Conservation (phyloP, 805 yeast genomes). For the Cyberlindnera maritima region DNA sequence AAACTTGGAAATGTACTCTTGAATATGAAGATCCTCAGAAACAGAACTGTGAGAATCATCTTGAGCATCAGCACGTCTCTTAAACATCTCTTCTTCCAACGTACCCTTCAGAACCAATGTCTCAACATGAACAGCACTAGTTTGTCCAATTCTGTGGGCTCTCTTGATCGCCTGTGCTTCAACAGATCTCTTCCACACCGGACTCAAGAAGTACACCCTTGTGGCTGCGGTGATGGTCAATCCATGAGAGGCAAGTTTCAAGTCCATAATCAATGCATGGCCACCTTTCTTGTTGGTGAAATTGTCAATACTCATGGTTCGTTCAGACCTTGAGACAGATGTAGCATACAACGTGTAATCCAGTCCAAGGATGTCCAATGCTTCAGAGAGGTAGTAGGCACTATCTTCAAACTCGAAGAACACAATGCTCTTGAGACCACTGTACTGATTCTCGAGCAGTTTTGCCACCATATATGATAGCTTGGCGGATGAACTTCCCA, state of each 20-base stretch:
- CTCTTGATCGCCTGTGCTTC: constrained; percentile 79
- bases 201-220: constrained; percentile 65
- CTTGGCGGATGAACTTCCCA: constrained; percentile 67
- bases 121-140: constrained; percentile 62
- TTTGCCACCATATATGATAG: constrained; percentile 57
- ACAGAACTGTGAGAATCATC: constrained; percentile 35
- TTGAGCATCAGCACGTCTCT: constrained; percentile 27
- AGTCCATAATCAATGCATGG: constrained; percentile 60
- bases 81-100: constrained; percentile 66
- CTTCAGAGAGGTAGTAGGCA: constrained; percentile 65
- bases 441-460: constrained; percentile 48
- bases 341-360: constrained; percentile 64
- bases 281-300: constrained; percentile 48
- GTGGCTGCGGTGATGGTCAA: constrained; percentile 67
- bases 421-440: constrained; percentile 52
- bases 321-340: constrained; percentile 45
- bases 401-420: constrained; percentile 72
- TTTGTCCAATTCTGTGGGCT: constrained; percentile 75
- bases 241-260: constrained; percentile 67
- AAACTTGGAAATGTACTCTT: constrained; percentile 49
- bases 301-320: constrained; percentile 50
- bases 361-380: constrained; percentile 59
- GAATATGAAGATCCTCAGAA: constrained; percentile 60
- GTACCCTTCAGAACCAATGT: constrained; percentile 61
- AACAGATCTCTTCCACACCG: constrained; percentile 65